phyloP scores from a whole-genome alignment of 176 grass and related monocot species.

The Pontederia paniculata region DNA sequence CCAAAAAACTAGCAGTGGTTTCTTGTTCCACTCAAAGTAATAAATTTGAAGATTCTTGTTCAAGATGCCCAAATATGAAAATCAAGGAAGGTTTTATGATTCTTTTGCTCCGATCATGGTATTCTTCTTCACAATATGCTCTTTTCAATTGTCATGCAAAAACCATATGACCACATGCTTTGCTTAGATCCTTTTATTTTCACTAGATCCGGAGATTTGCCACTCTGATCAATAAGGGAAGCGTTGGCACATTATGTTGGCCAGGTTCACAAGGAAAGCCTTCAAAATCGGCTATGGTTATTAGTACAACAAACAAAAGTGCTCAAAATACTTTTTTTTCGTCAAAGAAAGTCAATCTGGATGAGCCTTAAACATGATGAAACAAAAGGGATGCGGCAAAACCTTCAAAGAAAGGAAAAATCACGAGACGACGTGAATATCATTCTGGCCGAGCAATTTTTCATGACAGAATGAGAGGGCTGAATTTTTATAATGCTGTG shows the following conservation, averaged over 20 bases:
- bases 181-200: too few species aligned
- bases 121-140: constrained; percentile 19
- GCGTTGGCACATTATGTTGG: constrained; percentile 7
- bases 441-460: constrained; percentile 93
- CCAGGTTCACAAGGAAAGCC: constrained; percentile 65
- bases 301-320: constrained; percentile 19
- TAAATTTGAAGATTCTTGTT: constrained; percentile 41
- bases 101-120: constrained; percentile 98
- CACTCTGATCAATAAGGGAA: not conserved
- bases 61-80: constrained; percentile 79
- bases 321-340: constrained; percentile 24
- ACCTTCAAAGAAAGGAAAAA: constrained; percentile 93
- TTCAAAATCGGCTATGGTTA: constrained; percentile 27
- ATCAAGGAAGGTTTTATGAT: too few species aligned
- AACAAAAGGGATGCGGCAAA: constrained; percentile 99
- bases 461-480: constrained; percentile 78
- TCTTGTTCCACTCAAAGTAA: constrained; percentile 30
- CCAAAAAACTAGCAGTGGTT: constrained; percentile 34
- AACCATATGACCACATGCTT: too few species aligned
- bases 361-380: constrained; percentile 54
- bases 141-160: too few species aligned
- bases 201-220: too few species aligned
- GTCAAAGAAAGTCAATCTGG: constrained; percentile 67
- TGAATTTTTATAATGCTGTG: constrained; percentile 55
- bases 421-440: constrained; percentile 67